Conservation (phyloP, 106 monocot species). For the Phalaenopsis equestris region DNA sequence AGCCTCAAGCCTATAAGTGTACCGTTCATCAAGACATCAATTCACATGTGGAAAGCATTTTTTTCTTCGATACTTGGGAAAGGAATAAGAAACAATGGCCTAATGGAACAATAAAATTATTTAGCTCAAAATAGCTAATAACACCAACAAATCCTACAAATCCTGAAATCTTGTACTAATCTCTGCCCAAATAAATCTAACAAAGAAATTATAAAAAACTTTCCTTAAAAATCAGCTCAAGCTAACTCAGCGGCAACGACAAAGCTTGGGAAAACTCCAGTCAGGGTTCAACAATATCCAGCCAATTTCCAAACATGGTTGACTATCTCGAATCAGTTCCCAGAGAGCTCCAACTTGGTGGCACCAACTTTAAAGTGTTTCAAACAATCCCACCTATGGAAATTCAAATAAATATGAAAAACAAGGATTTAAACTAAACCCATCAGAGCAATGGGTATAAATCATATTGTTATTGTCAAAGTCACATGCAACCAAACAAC, state of each 20-base stretch:
- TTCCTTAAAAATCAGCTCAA: background rate
- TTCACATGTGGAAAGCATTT: too few relatives aligned
- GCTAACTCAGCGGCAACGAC: background rate
- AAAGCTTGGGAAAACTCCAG: background rate
- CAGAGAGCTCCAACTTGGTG: background rate
- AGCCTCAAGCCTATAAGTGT: too few relatives aligned
- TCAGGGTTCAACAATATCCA: background rate
- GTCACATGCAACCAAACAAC: background rate
- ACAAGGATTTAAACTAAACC: background rate
- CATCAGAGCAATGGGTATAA: background rate
- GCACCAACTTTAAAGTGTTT: background rate
- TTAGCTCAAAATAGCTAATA: background rate
- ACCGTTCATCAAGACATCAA: too few relatives aligned
- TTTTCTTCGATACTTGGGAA: background rate
- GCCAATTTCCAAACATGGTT: background rate
- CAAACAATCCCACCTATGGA: background rate
- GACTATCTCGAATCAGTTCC: background rate
- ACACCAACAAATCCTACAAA: background rate
- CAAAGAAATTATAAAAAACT: background rate
- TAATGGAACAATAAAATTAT: background rate
- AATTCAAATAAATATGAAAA: background rate
- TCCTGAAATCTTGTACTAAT: background rate
- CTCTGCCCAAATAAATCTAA: background rate
- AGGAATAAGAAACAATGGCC: background rate
- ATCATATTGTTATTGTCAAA: too few relatives aligned